Evolutionary conservation across 495 filamentous ascomycete species (phyloP).

Genomic region (Penicillium chermesinum): DNA sequence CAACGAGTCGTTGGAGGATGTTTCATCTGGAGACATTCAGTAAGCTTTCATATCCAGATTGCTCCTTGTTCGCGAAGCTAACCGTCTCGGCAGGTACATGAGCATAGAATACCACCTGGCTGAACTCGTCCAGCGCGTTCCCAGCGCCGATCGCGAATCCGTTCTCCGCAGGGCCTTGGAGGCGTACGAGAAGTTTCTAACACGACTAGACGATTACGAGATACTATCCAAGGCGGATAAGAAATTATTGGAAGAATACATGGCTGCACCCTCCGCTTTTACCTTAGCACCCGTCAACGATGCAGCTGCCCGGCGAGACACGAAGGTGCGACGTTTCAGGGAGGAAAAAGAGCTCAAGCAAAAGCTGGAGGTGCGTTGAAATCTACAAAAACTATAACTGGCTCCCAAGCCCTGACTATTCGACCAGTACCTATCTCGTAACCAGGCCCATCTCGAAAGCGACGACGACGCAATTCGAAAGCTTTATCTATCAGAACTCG

Average conservation of each 20-base stretch:
- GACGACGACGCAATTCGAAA: slow-evolving; percentile 77
- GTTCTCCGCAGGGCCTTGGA: slow-evolving; percentile 57
- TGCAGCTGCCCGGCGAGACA: slow-evolving; percentile 64
- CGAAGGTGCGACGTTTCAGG: slow-evolving; percentile 81
- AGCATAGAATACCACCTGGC: slow-evolving; percentile 63
- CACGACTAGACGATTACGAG: slow-evolving; percentile 70
- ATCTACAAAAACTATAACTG: not conserved
- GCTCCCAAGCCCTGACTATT: slow-evolving; percentile 16
- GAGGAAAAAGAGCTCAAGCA: slow-evolving; percentile 81
- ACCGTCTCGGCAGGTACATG: slow-evolving; percentile 52
- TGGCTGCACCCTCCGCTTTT: slow-evolving; percentile 60
- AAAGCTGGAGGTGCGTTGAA: slow-evolving; percentile 63
- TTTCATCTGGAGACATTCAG: slow-evolving; percentile 77
- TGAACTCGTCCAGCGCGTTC: slow-evolving; percentile 57
- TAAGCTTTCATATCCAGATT: slow-evolving; percentile 34
- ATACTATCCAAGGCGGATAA: slow-evolving; percentile 62
- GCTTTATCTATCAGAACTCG: slow-evolving; percentile 69
- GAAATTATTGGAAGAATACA: slow-evolving; percentile 67
- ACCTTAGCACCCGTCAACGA: slow-evolving; percentile 64
- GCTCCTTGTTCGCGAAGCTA: slow-evolving; percentile 21
- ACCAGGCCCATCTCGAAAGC: slow-evolving; percentile 53
- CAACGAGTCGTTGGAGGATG: slow-evolving; percentile 86
- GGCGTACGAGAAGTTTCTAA: slow-evolving; percentile 72
- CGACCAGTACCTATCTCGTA: slow-evolving; percentile 54
- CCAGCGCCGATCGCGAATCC: slow-evolving; percentile 53